These are phyloP conservation scores for Dactylorhiza incarnata DNA, from an alignment of 106 monocot species.

Conservation along the genomic window DNA sequence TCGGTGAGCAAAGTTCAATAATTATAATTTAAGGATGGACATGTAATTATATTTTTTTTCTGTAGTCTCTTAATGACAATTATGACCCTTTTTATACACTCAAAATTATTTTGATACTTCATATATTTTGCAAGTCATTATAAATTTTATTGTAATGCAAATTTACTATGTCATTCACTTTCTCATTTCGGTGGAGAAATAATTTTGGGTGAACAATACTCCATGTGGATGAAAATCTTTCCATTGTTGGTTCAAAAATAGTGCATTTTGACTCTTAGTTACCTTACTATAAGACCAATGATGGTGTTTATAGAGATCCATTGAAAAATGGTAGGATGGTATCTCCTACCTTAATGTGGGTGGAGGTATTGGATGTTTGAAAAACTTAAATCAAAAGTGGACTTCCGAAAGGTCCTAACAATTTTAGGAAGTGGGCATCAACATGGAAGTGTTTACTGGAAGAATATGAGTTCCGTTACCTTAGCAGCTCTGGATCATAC, in stretches of 20 bases:
- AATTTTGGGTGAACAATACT: too few species aligned
- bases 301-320: conserved; percentile 84
- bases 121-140: too few species aligned
- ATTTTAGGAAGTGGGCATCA: conserved; percentile 93
- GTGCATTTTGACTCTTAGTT: conserved; percentile 85
- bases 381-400: conserved; percentile 55
- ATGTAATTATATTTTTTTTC: too few species aligned
- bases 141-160: too few species aligned
- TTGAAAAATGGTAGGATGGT: conserved; percentile 59
- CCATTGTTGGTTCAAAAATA: conserved; percentile 50
- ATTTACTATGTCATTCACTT: too few species aligned
- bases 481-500: conserved; percentile 53
- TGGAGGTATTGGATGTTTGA: conserved; percentile 78
- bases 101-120: too few species aligned
- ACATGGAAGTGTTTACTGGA: conserved; percentile 98
- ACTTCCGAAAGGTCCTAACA: conserved; percentile 53
- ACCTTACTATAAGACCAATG: conserved; percentile 83
- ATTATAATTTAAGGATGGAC: too few species aligned
- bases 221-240: conserved; percentile 56
- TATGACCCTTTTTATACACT: too few species aligned
- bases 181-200: too few species aligned
- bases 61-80: too few species aligned
- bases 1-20: too few species aligned
- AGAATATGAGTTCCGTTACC: conserved; percentile 42
- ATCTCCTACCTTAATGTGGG: conserved; percentile 95